Conservation (phyloP, 176 grass and related monocot genomes). For the Metroxylon sagu region DNA sequence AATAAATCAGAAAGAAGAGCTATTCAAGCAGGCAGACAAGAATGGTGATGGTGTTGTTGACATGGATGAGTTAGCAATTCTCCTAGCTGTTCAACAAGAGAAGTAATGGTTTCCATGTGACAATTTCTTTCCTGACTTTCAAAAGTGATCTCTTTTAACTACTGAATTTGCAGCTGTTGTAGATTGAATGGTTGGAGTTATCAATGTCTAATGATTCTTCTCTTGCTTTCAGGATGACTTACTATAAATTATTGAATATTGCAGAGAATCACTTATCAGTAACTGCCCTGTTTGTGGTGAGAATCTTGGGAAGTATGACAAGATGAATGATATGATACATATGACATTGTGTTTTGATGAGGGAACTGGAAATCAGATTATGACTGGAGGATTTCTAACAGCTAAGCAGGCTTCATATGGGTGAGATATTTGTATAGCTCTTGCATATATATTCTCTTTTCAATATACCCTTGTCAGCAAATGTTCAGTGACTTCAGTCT, state of each 20-base stretch:
- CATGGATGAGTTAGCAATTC: conserved; percentile 76
- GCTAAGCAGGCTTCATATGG: conserved; percentile 94
- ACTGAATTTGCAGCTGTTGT: neutral
- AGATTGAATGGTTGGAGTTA: neutral
- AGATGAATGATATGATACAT: conserved; percentile 98
- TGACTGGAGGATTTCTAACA: conserved; percentile 95
- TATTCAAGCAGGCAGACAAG: conserved; percentile 77
- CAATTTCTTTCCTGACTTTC: neutral
- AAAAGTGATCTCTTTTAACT: too few species aligned
- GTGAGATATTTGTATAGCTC: conserved; percentile 31
- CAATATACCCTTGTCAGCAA: neutral
- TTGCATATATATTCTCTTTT: conserved; percentile 3
- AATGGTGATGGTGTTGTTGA: conserved; percentile 92
- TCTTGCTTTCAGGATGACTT: neutral
- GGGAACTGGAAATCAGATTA: conserved; percentile 91
- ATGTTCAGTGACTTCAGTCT: too few species aligned
- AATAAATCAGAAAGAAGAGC: conserved; percentile 58
- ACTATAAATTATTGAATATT: conserved; percentile 14
- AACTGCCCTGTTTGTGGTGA: conserved; percentile 96
- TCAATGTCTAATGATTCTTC: neutral
- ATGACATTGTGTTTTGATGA: conserved; percentile 98
- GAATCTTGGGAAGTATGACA: conserved; percentile 73
- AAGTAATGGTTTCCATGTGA: conserved; percentile 46
- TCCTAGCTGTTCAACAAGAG: conserved; percentile 77
- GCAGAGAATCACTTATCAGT: conserved; percentile 91